Base-by-base conservation (phyloP, 257 asterid species). In the Paraleonurus japonicus region DNA sequence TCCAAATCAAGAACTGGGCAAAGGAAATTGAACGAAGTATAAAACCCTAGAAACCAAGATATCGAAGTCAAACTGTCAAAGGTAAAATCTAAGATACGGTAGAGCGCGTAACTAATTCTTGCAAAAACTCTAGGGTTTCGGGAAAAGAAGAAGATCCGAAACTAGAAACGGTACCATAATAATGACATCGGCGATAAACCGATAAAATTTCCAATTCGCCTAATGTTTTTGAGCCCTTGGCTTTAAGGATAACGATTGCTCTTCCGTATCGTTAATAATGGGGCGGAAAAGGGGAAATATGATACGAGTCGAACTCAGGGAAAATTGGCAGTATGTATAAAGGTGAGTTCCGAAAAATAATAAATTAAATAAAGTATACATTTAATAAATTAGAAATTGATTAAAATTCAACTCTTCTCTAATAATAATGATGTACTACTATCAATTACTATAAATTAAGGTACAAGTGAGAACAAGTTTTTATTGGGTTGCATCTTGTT, bases 41-140 rank as follows among this genome's bases (percentile, higher is more conserved):
- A 65, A 68, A 74, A 73, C 68, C 74, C 81, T 75, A 26, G 6
- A 80, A 19, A 39, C 60, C 45, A 62, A 27, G 24, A 61, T 2
- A 72, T 19, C 39, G 58, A 78, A 57, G 71, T 74, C 75, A 74
- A 79, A 68, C 65, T 71, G 66, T 70, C 75, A 58, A 76, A 69
- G 66, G 78, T 61, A 61, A 73, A n/a, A 72, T 66, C 74, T 62
- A 67, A 51, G 33, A 32, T 63, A 41, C 22, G 22, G 51, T 48
- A 23, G 33, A 26, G 75, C 63, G 47, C 17, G 72, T 4, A 78
- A 73, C 60, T 73, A 45, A 73, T 43, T 79, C 76, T 51, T 37
- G 79, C 17, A 55, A 75, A 35, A 74, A 70, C 59, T 53, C 75
- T 74, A 80, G 87, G 89, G 88, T 75, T 85, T 83, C 75, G 63